These are phyloP conservation scores for Eucalyptus marginata DNA, from an alignment of 345 rosid species.

Conservation along the genomic window DNA sequence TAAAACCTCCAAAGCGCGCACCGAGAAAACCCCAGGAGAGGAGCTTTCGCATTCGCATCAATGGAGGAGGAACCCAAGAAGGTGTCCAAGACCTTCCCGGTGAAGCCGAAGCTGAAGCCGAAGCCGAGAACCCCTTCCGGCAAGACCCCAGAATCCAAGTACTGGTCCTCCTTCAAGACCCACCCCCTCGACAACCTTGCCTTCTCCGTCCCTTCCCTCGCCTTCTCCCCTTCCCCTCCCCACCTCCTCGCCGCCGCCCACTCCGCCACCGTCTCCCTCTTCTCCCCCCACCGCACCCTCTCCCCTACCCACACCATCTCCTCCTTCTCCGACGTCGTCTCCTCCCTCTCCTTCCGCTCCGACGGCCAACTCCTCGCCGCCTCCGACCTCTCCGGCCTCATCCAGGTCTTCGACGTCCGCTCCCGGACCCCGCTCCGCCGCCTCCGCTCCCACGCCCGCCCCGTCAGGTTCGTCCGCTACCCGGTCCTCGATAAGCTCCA, in stretches of 20 bases:
- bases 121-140: slow-evolving; percentile 29
- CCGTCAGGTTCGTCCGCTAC: slow-evolving; percentile 73
- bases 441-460: slow-evolving; percentile 67
- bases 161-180: slow-evolving; percentile 86
- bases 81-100: slow-evolving; percentile 35
- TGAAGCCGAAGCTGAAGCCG: slow-evolving; percentile 64
- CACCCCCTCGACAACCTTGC: slow-evolving; percentile 32
- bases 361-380: slow-evolving; percentile 86
- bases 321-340: slow-evolving; percentile 68
- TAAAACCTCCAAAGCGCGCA: neutral
- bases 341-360: slow-evolving; percentile 69
- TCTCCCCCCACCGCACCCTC: slow-evolving; percentile 28
- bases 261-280: slow-evolving; percentile 63
- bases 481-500: slow-evolving; percentile 78
- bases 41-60: neutral
- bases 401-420: slow-evolving; percentile 69
- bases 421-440: slow-evolving; percentile 68
- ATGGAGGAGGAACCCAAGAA: neutral
- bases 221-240: slow-evolving; percentile 55
- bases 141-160: slow-evolving; percentile 68
- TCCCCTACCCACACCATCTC: slow-evolving; percentile 31
- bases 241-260: slow-evolving; percentile 60
- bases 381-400: slow-evolving; percentile 66
- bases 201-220: slow-evolving; percentile 47
- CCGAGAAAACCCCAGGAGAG: neutral